Conservation (phyloP, 768 basidiomycete species). For the Tulasnella sp. region DNA sequence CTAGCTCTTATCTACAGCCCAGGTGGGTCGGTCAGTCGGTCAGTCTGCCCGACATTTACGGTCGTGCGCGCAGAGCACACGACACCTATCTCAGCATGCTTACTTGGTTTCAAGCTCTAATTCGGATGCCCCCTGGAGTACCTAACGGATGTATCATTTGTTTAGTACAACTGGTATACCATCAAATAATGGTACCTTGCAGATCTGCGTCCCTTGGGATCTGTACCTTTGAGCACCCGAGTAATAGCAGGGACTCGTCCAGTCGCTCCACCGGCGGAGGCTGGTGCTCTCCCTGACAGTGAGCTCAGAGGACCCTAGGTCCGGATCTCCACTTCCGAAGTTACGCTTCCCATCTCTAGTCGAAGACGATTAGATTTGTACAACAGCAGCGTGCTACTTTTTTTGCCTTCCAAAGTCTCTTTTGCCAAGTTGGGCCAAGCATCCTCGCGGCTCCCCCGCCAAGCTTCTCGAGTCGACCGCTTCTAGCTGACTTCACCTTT, state of each 20-base stretch:
- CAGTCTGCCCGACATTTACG: neutral
- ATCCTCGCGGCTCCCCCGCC: too few species aligned
- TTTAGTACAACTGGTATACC: too few species aligned
- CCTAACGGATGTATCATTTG: too few species aligned
- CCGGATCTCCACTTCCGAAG: neutral
- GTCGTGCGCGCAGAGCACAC: too few species aligned
- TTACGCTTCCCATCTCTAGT: too few species aligned
- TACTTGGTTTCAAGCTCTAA: too few species aligned
- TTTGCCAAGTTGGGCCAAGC: neutral
- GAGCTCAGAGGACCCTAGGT: neutral
- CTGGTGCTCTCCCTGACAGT: neutral
- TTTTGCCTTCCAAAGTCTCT: neutral
- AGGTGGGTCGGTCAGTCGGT: neutral
- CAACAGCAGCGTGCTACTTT: neutral
- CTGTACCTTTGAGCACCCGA: neutral
- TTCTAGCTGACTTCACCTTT: neutral
- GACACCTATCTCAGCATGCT: too few species aligned
- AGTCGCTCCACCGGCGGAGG: neutral
- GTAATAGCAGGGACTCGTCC: neutral
- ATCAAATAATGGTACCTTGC: too few species aligned
- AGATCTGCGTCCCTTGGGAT: neutral
- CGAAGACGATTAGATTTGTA: neutral
- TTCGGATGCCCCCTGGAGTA: too few species aligned
- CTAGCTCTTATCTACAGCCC: neutral
- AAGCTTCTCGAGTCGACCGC: neutral